Base-by-base conservation (phyloP, 768 basidiomycete species). In the Asterophora parasitica region DNA sequence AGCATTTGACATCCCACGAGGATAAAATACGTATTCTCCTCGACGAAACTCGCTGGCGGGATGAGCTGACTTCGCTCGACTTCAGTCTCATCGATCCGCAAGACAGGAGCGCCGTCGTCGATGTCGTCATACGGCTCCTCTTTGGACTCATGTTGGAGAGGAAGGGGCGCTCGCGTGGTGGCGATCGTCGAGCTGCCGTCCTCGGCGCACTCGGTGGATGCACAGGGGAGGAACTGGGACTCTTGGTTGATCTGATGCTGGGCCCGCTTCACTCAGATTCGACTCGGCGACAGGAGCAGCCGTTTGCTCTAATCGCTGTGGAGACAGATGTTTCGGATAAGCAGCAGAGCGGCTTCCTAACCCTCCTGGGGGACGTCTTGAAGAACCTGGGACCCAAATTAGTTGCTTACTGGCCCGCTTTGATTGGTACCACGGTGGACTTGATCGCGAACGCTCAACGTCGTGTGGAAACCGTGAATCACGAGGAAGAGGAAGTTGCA, bases 81-180 rank as follows among this genome's bases (percentile, higher is more conserved):
- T 68, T 94, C 9, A 69, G 69, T n/a, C 60, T 64, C 8, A 73
- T 79, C 16, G 76, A 78, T 5, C 69, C 69, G 0, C 65, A 70
- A 0, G 81, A 85, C 54, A 76, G 95, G 27, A 56, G 59, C 2
- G 83, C 83, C 52, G 69, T 91, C 11, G 74, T 96, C 7, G 80
- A 83, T 26, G 72, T 85, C 12, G 60, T 86, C 48, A 78, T 89
- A 27, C 77, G 93, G 19, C 61, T 98, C 1, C 71, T 95, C 2
- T 99, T 86, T 65, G 96, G 95, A 1, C 61, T 89, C 51, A 88
- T 97, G 84, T 74, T 89, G 35, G 88, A 93, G 60, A 81, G 77
- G 54, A 79, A 77, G 54, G 88, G 90, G 2, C 76, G 84, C 4
- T 67, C 78, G 8, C 77, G 77, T 28, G 83, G 85, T 15, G 81